Conservation (phyloP, 129 eudicot genomes). For the Scalesia atractyloides region DNA sequence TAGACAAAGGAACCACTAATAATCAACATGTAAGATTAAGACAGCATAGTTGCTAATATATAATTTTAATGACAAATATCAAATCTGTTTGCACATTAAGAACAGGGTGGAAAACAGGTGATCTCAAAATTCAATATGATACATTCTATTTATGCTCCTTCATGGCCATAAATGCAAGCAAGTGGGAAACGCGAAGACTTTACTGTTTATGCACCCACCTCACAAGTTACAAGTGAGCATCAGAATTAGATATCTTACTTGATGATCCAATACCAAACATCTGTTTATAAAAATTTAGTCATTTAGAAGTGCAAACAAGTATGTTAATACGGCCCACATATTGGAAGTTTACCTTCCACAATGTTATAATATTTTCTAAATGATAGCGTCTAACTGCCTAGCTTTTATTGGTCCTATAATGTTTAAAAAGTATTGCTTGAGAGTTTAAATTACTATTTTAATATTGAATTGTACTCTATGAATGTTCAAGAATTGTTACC, state of each 20-base stretch:
- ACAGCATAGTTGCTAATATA: neutral
- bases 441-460: neutral
- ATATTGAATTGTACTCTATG: neutral
- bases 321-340: neutral
- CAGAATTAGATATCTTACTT: neutral
- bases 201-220: neutral
- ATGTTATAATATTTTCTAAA: neutral
- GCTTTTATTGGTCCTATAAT: neutral
- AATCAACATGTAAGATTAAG: neutral
- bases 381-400: neutral
- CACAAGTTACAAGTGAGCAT: neutral
- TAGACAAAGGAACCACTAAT: neutral
- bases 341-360: neutral
- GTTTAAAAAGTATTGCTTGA: constrained; percentile 1
- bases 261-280: neutral
- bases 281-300: neutral
- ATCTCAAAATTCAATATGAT: neutral
- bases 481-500: constrained; percentile 6
- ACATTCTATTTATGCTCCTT: neutral
- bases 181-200: neutral
- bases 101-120: neutral
- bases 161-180: neutral
- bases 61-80: neutral
- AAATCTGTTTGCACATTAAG: neutral
- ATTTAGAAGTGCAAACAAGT: neutral